Base-by-base conservation (phyloP, 768 basidiomycete genomes). In the Clitopilus passeckerianus region DNA sequence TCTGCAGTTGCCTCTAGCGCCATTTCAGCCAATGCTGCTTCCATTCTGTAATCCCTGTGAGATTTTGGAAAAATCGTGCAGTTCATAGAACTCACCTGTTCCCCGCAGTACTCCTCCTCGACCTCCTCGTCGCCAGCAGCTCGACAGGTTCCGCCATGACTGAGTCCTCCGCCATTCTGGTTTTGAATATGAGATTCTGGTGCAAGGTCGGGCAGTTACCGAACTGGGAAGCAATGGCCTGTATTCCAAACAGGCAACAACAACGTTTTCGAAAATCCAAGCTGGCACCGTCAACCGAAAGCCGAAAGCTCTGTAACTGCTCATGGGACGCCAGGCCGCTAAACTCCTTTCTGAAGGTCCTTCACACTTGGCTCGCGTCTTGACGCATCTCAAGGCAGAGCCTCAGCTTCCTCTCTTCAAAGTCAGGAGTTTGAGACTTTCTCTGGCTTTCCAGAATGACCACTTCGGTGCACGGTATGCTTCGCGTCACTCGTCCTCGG, bases 381-480 rank as follows among this genome's bases (percentile, higher is more conserved):
- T 90, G 12, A 71, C 73, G 2, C 67, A 75, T 10, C 77, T 91
- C 35, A 85, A 77, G 27, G 68, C 73, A 14, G 67, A 75, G 1
- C 89, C 88, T 5, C 75, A 74, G 46, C 80, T 88, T 9, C 69
- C 73, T 1, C 70, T 90, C 1, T 64, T 67, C 5, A 75, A 74
- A 9, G 74, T 89, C 34, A 82, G 80, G 59, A 72, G 74, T 10
- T 68, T 90, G 24, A 82, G 75, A 58, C 72, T 91, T 30, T 81
- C 82, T 0, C 77, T 81, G 46, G 87, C 87, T 1, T 74, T 75
- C 33, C 75, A 76, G 65, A 89, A 90, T 66, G 86, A 89, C 70
- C 87, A 91, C 68, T 89, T 86, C 67, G 89, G 88, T 63, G 87
- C 89, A 24, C 79, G 87, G 90, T 90, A 57, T 64, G 83, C 68